phyloP scores from a whole-genome alignment of 306 rosid species.

The Vicia sativa region DNA sequence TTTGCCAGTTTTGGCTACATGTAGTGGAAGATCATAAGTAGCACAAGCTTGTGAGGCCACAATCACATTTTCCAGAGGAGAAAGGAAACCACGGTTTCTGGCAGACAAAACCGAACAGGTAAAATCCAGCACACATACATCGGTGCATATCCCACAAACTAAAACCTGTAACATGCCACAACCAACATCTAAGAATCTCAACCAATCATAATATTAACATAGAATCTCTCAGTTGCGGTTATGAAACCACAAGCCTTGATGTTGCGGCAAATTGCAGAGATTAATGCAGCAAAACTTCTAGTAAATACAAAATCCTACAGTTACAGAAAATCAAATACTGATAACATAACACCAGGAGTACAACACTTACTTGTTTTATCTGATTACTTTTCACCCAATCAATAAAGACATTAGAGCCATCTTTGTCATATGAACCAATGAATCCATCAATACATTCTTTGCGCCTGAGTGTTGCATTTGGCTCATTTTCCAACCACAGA shows the following conservation, averaged over 20 bases:
- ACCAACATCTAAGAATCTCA: slow-evolving; percentile 18
- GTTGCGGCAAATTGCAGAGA: too few species aligned
- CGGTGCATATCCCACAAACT: slow-evolving; percentile 90
- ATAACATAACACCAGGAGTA: background rate
- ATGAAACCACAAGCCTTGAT: too few species aligned
- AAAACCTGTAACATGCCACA: slow-evolving; percentile 58
- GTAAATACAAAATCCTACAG: too few species aligned
- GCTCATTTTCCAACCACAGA: slow-evolving; percentile 77
- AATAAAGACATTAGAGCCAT: slow-evolving; percentile 78
- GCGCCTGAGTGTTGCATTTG: slow-evolving; percentile 73
- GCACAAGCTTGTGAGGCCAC: slow-evolving; percentile 83
- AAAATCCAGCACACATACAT: slow-evolving; percentile 88
- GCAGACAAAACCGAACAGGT: slow-evolving; percentile 68
- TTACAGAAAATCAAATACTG: background rate
- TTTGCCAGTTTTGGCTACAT: slow-evolving; percentile 61
- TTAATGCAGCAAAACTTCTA: too few species aligned
- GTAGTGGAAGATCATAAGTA: slow-evolving; percentile 72
- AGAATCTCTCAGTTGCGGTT: too few species aligned
- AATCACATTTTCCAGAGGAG: slow-evolving; percentile 80
- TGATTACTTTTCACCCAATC: slow-evolving; percentile 83
- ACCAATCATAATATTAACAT: background rate
- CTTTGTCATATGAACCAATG: slow-evolving; percentile 47
- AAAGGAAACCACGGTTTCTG: slow-evolving; percentile 68
- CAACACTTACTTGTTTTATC: slow-evolving; percentile 64
- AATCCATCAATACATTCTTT: slow-evolving; percentile 84